A percentile compares a stretch with the other conserved stretches of the same genome.
Conservation (phyloP, 768 basidiomycete genomes). For the Suillus lakei region DNA sequence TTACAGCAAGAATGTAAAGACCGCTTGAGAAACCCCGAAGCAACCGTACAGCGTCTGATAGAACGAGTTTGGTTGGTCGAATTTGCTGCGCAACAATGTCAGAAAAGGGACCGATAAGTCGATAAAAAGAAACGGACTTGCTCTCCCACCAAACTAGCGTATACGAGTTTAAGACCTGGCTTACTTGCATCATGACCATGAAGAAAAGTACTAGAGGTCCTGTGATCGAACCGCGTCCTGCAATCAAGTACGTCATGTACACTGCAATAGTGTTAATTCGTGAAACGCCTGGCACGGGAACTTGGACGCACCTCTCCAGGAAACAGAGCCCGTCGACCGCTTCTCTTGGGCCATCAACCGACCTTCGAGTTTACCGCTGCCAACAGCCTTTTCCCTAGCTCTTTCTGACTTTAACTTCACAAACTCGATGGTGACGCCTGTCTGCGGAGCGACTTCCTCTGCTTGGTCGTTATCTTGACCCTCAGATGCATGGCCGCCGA, state of each 20-base stretch:
- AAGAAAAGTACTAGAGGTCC: constrained; percentile 53
- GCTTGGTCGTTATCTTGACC: too few relatives aligned
- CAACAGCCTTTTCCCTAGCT: constrained; percentile 43
- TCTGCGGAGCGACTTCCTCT: constrained; percentile 9
- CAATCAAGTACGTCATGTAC: constrained; percentile 60
- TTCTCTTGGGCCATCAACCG: constrained; percentile 68
- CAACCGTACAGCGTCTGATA: constrained; percentile 63
- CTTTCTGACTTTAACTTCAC: constrained; percentile 43
- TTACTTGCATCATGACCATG: constrained; percentile 62
- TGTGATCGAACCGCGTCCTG: constrained; percentile 56
- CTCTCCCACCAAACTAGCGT: constrained; percentile 74
- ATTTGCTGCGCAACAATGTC: too few relatives aligned
- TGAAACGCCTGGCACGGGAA: not conserved
- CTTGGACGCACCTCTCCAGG: constrained; percentile 45
- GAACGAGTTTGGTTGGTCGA: too few relatives aligned
- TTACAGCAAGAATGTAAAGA: constrained; percentile 63
- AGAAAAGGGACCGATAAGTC: too few relatives aligned
- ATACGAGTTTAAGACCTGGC: constrained; percentile 65
- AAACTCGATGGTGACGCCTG: constrained; percentile 33
- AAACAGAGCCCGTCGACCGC: constrained; percentile 65
- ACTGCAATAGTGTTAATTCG: constrained; percentile 41
- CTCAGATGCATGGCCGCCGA: too few relatives aligned
- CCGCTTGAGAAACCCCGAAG: constrained; percentile 60
- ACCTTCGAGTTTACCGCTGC: constrained; percentile 68
- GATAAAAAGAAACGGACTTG: too few relatives aligned